phyloP scores from a whole-genome alignment of 129 eudicot species.

The Silybum marianum region DNA sequence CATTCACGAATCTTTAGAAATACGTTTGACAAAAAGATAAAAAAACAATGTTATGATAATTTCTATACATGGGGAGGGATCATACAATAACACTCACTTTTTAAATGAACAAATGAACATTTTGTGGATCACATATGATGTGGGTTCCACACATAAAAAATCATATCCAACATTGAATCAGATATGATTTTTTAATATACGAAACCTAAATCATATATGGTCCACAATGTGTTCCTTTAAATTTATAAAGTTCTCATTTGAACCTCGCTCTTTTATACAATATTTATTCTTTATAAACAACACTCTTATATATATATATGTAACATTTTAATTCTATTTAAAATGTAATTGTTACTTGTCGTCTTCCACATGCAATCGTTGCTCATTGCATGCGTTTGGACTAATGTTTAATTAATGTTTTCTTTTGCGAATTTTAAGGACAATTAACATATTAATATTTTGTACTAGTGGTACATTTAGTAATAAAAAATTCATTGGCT shows the following conservation, averaged over 20 bases:
- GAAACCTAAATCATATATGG: too few relatives aligned
- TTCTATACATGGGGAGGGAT: too few relatives aligned
- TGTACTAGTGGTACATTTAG: background rate
- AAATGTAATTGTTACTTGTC: background rate
- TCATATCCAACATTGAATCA: too few relatives aligned
- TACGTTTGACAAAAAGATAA: background rate
- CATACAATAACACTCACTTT: too few relatives aligned
- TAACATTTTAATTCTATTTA: background rate
- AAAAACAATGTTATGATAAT: background rate
- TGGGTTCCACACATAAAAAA: too few relatives aligned
- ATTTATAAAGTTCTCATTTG: too few relatives aligned
- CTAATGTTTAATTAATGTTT: background rate
- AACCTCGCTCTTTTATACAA: too few relatives aligned
- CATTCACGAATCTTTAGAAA: background rate
- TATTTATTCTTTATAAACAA: background rate
- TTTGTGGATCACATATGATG: too few relatives aligned
- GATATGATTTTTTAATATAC: too few relatives aligned
- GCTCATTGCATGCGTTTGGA: conserved; percentile 11
- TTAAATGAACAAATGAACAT: too few relatives aligned
- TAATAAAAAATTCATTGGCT: background rate
- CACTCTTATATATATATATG: too few relatives aligned
- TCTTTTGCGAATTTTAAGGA: background rate
- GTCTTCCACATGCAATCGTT: background rate
- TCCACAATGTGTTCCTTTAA: too few relatives aligned
- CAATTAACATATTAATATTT: background rate